Evolutionary conservation across 2,329 filamentous ascomycete genomes (phyloP).

Genomic region (Clonostachys byssicola): DNA sequence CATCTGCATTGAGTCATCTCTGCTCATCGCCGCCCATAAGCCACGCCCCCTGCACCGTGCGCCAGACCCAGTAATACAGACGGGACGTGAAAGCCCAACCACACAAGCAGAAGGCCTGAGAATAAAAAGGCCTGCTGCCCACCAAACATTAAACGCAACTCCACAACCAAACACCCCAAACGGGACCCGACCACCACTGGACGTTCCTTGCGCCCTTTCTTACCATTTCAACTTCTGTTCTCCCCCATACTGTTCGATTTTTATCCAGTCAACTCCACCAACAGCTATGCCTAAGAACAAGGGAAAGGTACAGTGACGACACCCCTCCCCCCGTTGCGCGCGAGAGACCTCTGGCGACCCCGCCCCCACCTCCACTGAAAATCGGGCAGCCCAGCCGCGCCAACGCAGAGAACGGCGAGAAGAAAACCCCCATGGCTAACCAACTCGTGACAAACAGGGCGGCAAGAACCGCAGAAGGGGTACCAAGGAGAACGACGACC

Average conservation of each 20-base stretch:
- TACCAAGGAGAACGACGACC: slow-evolving; percentile 99
- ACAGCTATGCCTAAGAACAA: slow-evolving; percentile 92
- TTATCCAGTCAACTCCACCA: slow-evolving; percentile 6
- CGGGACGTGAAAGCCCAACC: not conserved
- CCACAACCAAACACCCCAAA: slow-evolving; percentile 1
- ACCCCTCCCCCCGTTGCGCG: not conserved
- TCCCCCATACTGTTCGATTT: not conserved
- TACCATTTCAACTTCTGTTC: slow-evolving; percentile 1
- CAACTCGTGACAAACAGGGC: slow-evolving; percentile 53
- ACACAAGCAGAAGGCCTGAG: not conserved
- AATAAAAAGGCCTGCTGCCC: not conserved
- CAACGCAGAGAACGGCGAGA: not conserved
- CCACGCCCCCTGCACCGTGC: no score
- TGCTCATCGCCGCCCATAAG: no score
- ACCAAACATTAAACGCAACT: slow-evolving; percentile 1
- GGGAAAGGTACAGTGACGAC: slow-evolving; percentile 73
- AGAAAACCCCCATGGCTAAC: slow-evolving; percentile 7
- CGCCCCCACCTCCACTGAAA: slow-evolving; percentile 6
- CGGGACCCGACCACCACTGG: not conserved
- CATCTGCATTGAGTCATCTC: no score
- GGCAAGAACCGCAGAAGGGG: slow-evolving; percentile 98
- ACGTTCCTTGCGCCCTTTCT: not conserved
- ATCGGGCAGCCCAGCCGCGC: not conserved
- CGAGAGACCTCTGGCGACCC: not conserved
- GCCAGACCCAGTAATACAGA: not conserved